Percentiles rank a stretch among this genome's conserved stretches.
These are phyloP conservation scores for Phytophthora litchii DNA, from an alignment of 352 stramenopile species.

Conservation along the genomic window DNA sequence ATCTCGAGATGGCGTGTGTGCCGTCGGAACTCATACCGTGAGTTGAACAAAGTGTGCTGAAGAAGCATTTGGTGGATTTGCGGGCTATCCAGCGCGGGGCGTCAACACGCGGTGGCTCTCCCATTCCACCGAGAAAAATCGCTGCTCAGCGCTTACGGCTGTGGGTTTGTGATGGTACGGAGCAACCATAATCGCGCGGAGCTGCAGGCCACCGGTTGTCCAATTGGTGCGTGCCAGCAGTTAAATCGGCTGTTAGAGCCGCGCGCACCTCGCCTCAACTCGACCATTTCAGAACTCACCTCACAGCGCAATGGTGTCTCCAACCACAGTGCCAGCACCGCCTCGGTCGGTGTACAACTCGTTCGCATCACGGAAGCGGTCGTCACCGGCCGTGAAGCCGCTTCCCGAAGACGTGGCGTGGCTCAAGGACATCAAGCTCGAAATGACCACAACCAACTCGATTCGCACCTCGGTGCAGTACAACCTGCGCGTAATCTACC, in stretches of 20 bases:
- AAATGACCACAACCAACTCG: slow-evolving; percentile 37
- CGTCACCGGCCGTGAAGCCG: slow-evolving; percentile 32
- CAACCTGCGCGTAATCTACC: slow-evolving; percentile 35
- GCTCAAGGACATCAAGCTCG: slow-evolving; percentile 43
- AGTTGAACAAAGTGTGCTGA: slow-evolving; percentile 13
- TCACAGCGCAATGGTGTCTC: slow-evolving; percentile 25
- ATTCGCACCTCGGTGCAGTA: slow-evolving; percentile 35
- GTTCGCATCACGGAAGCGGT: slow-evolving; percentile 34
- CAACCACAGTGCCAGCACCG: slow-evolving; percentile 5
- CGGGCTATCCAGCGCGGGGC: slow-evolving; percentile 21
- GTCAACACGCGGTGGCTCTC: slow-evolving; percentile 10
- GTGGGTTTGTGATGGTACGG: slow-evolving; percentile 1
- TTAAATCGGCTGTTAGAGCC: slow-evolving; percentile 32
- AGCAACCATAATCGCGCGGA: slow-evolving; percentile 21
- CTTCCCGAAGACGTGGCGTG: slow-evolving; percentile 43
- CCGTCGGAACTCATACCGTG: slow-evolving; percentile 7
- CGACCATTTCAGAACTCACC: slow-evolving; percentile 35
- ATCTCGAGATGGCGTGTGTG: background rate
- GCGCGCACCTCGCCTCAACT: slow-evolving; percentile 12
- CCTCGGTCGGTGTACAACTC: slow-evolving; percentile 25
- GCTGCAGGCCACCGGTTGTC: slow-evolving; percentile 30
- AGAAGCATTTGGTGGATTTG: slow-evolving; percentile 32
- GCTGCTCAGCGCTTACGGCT: slow-evolving; percentile 4
- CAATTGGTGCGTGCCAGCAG: slow-evolving; percentile 28
- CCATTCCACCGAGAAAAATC: slow-evolving; percentile 26